Evolutionary conservation across 306 rosid species (phyloP).

Genomic region (Amphicarpaea edgeworthii): DNA sequence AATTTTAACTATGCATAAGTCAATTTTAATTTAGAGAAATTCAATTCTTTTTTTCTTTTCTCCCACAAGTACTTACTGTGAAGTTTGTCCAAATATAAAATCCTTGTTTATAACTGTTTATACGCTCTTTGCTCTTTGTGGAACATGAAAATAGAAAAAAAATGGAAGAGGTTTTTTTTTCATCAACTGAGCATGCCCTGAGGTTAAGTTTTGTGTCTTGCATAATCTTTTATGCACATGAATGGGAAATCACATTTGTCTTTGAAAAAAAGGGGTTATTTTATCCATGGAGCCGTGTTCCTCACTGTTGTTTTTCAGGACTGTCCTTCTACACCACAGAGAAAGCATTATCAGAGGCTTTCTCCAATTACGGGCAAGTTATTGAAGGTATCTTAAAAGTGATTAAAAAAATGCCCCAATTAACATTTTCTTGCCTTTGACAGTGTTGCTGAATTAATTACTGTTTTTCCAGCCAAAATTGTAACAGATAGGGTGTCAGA

Average conservation of each 20-base stretch:
- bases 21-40: no score
- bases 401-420: conserved; percentile 27
- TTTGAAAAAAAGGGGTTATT: conserved; percentile 20
- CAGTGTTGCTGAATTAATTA: not conserved
- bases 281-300: conserved; percentile 21
- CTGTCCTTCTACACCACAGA: conserved; percentile 77
- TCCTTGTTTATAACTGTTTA: not conserved
- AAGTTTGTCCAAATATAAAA: not conserved
- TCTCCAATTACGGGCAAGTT: conserved; percentile 84
- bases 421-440: conserved; percentile 32
- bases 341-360: conserved; percentile 75
- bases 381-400: conserved; percentile 69
- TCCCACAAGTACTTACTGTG: not conserved
- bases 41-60: no score
- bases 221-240: not conserved
- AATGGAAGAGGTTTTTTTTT: not conserved
- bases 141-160: not conserved
- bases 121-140: no score
- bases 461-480: conserved; percentile 80
- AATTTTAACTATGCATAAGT: no score
- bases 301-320: conserved; percentile 54
- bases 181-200: not conserved
- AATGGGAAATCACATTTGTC: not conserved
- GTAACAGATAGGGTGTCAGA: conserved; percentile 73
- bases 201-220: conserved; percentile 2